These are phyloP conservation scores for Hura crepitans DNA, from an alignment of 441 rosid genomes.

Conservation along the genomic window DNA sequence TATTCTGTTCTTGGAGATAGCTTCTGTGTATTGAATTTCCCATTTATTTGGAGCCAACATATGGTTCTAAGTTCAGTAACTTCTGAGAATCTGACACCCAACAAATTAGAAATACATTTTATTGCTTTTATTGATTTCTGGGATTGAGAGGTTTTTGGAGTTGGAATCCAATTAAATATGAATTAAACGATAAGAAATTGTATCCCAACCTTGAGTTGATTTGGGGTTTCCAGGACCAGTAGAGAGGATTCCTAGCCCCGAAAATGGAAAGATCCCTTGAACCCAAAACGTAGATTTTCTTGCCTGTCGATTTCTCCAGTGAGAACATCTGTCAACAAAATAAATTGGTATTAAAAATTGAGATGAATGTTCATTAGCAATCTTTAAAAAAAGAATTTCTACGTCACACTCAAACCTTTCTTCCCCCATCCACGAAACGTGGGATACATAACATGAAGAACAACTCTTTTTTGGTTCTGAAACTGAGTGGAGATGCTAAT, in stretches of 20 bases:
- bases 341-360: too few relatives aligned
- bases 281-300: conserved; percentile 33
- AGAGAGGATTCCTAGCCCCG: conserved; percentile 43
- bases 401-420: too few relatives aligned
- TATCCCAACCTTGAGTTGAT: conserved; percentile 34
- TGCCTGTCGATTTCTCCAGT: conserved; percentile 43
- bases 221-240: conserved; percentile 45
- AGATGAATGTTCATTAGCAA: too few relatives aligned
- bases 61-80: conserved; percentile 46
- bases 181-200: too few relatives aligned
- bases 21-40: conserved; percentile 26
- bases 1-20: conserved; percentile 37
- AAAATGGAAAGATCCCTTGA: conserved; percentile 53
- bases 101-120: not conserved
- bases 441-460: conserved; percentile 30
- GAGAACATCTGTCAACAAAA: too few relatives aligned
- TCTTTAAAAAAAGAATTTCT: too few relatives aligned
- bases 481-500: conserved; percentile 4
- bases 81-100: conserved; percentile 36
- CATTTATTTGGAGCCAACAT: conserved; percentile 47
- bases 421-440: conserved; percentile 32
- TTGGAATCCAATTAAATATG: too few relatives aligned
- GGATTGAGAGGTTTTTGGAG: too few relatives aligned
- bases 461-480: conserved; percentile 31
- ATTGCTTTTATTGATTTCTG: too few relatives aligned